A percentile compares a stretch with the other conserved stretches of the same genome.
Evolutionary conservation across 495 filamentous ascomycete genomes (phyloP).

Genomic region (Podospora appendiculata): DNA sequence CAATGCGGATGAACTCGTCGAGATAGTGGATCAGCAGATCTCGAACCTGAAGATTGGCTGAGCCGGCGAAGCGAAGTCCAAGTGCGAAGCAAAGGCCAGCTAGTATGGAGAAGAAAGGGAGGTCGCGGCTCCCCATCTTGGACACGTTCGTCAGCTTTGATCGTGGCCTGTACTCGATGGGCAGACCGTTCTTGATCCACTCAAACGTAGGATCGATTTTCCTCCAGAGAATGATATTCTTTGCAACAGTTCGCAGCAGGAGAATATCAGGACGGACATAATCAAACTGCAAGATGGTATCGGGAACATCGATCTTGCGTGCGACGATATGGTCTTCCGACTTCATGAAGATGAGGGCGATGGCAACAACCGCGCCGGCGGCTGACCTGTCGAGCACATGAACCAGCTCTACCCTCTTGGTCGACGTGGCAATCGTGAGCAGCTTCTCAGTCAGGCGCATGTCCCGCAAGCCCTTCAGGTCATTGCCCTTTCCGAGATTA

Average conservation of each 20-base stretch:
- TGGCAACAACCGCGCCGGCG: slow-evolving; percentile 78
- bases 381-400: slow-evolving; percentile 90
- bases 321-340: slow-evolving; percentile 84
- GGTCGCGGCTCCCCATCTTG: slow-evolving; percentile 61
- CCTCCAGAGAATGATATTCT: slow-evolving; percentile 90
- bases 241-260: slow-evolving; percentile 81
- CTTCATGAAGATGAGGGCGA: slow-evolving; percentile 97
- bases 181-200: slow-evolving; percentile 73
- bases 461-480: slow-evolving; percentile 82
- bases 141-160: slow-evolving; percentile 45
- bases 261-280: slow-evolving; percentile 92
- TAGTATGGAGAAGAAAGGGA: slow-evolving; percentile 89
- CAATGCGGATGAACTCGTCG: slow-evolving; percentile 78
- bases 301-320: slow-evolving; percentile 85
- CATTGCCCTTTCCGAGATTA: slow-evolving; percentile 83
- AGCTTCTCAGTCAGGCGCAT: slow-evolving; percentile 90
- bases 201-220: slow-evolving; percentile 57
- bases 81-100: slow-evolving; percentile 83
- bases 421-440: slow-evolving; percentile 73
- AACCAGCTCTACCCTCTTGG: slow-evolving; percentile 78
- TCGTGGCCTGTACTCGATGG: slow-evolving; percentile 52
- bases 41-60: slow-evolving; percentile 58
- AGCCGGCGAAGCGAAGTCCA: slow-evolving; percentile 82
- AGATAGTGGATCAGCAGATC: slow-evolving; percentile 79
- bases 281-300: slow-evolving; percentile 83